Evolutionary conservation across 129 eudicot species (phyloP), one percentile per base, ranked within the genome.

Genomic region (Lonicera japonica): DNA sequence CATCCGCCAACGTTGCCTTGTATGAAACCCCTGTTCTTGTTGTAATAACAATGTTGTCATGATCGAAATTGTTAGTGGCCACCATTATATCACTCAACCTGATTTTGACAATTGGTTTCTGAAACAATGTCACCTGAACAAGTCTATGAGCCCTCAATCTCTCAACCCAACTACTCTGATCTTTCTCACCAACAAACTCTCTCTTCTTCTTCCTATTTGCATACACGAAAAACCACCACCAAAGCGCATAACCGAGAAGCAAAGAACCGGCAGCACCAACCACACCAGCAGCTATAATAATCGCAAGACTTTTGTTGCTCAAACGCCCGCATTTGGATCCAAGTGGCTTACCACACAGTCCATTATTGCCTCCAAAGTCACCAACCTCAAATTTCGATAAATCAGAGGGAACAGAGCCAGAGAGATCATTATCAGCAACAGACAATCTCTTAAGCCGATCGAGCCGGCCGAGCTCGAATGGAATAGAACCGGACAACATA

Each of bases 21-120:
- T 81, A 87, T 19, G 86, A 75, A 21, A 80, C 81, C 46, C 95
- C 95, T 0, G 86, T 84, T n/a, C 90, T 81, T 0, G 89, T 87
- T 0, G 80, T 63, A 18, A 75, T 63, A 11, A 75, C 69, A 18
- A 87, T 62, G 47, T 58, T 80, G 3, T 56, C 70, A 3, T 63
- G 56, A 63, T 57, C 66, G 51, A 85, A 85, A 70, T 61, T 68
- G 25, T 79, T 71, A 2, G 95, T 87, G 0, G 88, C 88, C 13
- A 54, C 76, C 63, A 87, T 45, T 51, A 87, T 62, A 71, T 87
- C 92, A 14, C 57, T 78, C 57, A 87, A 54, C 64, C 76, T 84
- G 54, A 87, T 73, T 65, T 87, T 87, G 21, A 80, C 84, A 22
- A 87, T 70, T 6, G 92, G 88, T 64, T 86, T 86, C 53, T 82